Evolutionary conservation across 1,284 basidiomycete species (phyloP), one percentile per base, ranked within the genome.

Genomic region (Amylostereum areolatum): DNA sequence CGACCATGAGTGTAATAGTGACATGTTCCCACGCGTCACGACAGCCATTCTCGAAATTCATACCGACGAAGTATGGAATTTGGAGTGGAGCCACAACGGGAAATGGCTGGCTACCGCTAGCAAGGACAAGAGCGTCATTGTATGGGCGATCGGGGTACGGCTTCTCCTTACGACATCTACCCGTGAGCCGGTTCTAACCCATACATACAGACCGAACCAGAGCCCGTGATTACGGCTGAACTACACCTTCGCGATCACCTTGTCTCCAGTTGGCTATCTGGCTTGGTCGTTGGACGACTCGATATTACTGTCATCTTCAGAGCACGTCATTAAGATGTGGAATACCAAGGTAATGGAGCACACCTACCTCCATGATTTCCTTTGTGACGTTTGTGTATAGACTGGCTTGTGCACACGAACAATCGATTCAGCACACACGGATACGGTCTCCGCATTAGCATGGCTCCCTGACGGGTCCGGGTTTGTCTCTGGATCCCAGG

Each of bases 1-100:
- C 45, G 92, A 99, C 64, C 92, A 97, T 65, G 69, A 75, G 41
- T 95, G 93, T 67, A 81, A 85, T 55, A 80, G 85, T 60, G 78
- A 80, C 40, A 77, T 80, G 36, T 98, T 99, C 70, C 96, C 96
- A 9, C 80, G 81, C 30, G 73, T 86, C 29, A 92, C 89, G 6
- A 92, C 92, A 2, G 85, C 87, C 27, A 85, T 94, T 37, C 71
- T 98, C 43, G 78, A 84, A 37, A 89, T 86, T 31, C 96, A 99
- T 66, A 77, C 75, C 10, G 92, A 97, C 62, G 93, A 99, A 65
- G 93, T 99, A 10, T 99, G 96, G 95, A 84, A 89, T 60, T 70
- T 98, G 53, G 87, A 87, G 62, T 99, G 95, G 91, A 97, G 93
- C 65, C 90, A 93, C 59, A 84, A 88, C 62, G 96, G 97, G 3